Conservation (phyloP, 441 rosid species). For the Adansonia madagascariensis region DNA sequence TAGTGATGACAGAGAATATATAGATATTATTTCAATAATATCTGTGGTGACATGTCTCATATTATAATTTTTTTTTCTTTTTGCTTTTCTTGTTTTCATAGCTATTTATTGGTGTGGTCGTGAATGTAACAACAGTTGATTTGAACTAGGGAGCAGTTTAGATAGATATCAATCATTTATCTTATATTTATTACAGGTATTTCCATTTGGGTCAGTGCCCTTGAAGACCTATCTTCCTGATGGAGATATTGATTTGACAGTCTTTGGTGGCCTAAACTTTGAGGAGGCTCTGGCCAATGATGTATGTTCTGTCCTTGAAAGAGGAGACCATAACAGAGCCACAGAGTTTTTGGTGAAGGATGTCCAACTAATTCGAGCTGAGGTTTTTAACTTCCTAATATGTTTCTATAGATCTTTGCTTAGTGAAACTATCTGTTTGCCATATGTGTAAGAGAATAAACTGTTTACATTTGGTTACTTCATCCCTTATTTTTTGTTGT, state of each 20-base stretch:
- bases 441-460: neutral
- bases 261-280: slow-evolving; percentile 56
- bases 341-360: slow-evolving; percentile 75
- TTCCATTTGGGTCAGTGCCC: slow-evolving; percentile 89
- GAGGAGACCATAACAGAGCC: slow-evolving; percentile 61
- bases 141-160: neutral
- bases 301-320: slow-evolving; percentile 70
- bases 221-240: slow-evolving; percentile 95
- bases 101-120: neutral
- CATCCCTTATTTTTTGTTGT: slow-evolving; percentile 11
- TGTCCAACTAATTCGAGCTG: slow-evolving; percentile 83
- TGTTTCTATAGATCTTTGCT: slow-evolving; percentile 25
- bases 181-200: slow-evolving; percentile 56
- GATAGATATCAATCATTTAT: slow-evolving; percentile 11
- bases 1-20: neutral
- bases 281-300: slow-evolving; percentile 75
- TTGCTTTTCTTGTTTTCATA: neutral
- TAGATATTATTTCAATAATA: neutral
- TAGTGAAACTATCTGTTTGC: neutral
- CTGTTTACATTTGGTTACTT: neutral
- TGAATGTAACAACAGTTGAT: neutral
- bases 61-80: neutral
- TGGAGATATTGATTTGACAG: slow-evolving; percentile 93
- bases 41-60: neutral
- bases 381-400: slow-evolving; percentile 53